Percentiles rank a stretch among this genome's conserved stretches.
phyloP scores from a whole-genome alignment of 192 early-diverging fungal species.

The Coemansia furcata region DNA sequence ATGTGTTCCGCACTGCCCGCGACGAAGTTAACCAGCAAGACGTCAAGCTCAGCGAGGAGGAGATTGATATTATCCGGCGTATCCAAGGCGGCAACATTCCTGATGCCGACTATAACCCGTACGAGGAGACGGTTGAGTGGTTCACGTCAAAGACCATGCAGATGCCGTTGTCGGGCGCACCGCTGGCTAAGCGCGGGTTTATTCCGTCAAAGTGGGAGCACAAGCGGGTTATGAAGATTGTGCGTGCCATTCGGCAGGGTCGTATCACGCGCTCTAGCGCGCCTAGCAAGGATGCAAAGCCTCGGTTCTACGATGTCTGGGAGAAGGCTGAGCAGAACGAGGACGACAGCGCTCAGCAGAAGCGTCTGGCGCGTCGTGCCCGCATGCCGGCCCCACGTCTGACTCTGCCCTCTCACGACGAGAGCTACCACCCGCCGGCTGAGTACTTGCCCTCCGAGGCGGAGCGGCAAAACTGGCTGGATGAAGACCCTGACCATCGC shows the following conservation, averaged over 20 bases:
- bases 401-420: conserved; percentile 83
- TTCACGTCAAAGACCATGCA: conserved; percentile 82
- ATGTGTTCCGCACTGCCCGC: conserved; percentile 83
- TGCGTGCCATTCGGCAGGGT: conserved; percentile 89
- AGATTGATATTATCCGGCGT: conserved; percentile 90
- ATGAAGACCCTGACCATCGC: conserved; percentile 74
- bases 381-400: conserved; percentile 92
- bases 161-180: conserved; percentile 83
- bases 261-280: conserved; percentile 68
- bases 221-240: conserved; percentile 95
- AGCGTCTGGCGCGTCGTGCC: conserved; percentile 32
- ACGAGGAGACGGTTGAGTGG: conserved; percentile 93
- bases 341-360: conserved; percentile 55
- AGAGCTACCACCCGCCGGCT: conserved; percentile 95
- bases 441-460: conserved; percentile 88
- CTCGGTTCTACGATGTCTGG: conserved; percentile 89
- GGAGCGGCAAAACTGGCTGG: conserved; percentile 79
- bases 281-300: conserved; percentile 50
- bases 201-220: conserved; percentile 94
- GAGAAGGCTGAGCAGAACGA: conserved; percentile 62
- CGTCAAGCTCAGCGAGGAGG: conserved; percentile 81
- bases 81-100: conserved; percentile 80
- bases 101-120: conserved; percentile 85
- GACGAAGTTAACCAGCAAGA: conserved; percentile 79
- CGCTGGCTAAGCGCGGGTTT: conserved; percentile 94